A percentile compares a stretch with the other conserved stretches of the same genome.
Conservation (phyloP, 2,329 filamentous ascomycete species). For the Trichoderma koningii region DNA sequence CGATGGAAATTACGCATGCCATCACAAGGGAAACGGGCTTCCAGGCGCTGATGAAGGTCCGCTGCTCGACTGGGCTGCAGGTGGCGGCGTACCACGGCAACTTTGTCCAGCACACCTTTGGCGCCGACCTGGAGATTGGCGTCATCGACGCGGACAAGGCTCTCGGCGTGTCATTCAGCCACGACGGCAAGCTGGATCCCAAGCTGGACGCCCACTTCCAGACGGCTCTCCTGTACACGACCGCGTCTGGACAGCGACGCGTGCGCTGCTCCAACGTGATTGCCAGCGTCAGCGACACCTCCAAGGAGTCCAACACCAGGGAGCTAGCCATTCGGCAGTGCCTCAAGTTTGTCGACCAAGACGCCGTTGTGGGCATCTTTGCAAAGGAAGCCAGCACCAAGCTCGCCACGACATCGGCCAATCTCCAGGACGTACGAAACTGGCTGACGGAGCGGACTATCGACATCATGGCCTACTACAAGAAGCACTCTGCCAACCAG, state of each 20-base stretch:
- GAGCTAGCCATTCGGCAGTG: slow-evolving; percentile 68
- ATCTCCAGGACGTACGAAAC: slow-evolving; percentile 81
- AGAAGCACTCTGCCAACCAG: slow-evolving; percentile 83
- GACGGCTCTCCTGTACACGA: slow-evolving; percentile 90
- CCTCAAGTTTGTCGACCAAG: slow-evolving; percentile 94
- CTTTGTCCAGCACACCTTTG: slow-evolving; percentile 93
- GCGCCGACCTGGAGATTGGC: slow-evolving; percentile 91
- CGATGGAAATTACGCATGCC: slow-evolving; percentile 81
- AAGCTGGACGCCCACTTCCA: slow-evolving; percentile 98
- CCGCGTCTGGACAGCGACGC: slow-evolving; percentile 81
- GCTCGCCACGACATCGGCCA: slow-evolving; percentile 67
- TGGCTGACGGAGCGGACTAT: slow-evolving; percentile 88
- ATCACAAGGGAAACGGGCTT: slow-evolving; percentile 90
- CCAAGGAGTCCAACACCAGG: slow-evolving; percentile 43
- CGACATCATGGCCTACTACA: slow-evolving; percentile 86
- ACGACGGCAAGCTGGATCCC: slow-evolving; percentile 95
- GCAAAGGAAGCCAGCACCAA: slow-evolving; percentile 94
- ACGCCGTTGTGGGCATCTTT: slow-evolving; percentile 83
- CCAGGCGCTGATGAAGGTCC: slow-evolving; percentile 96
- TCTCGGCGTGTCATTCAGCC: slow-evolving; percentile 85
- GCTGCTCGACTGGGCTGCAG: slow-evolving; percentile 94
- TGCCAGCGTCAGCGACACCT: slow-evolving; percentile 78
- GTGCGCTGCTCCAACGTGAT: slow-evolving; percentile 94
- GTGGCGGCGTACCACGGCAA: slow-evolving; percentile 94
- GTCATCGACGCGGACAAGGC: slow-evolving; percentile 92